Conservation (phyloP, 2,329 filamentous ascomycete genomes). For the Stachybotrys elegans region DNA sequence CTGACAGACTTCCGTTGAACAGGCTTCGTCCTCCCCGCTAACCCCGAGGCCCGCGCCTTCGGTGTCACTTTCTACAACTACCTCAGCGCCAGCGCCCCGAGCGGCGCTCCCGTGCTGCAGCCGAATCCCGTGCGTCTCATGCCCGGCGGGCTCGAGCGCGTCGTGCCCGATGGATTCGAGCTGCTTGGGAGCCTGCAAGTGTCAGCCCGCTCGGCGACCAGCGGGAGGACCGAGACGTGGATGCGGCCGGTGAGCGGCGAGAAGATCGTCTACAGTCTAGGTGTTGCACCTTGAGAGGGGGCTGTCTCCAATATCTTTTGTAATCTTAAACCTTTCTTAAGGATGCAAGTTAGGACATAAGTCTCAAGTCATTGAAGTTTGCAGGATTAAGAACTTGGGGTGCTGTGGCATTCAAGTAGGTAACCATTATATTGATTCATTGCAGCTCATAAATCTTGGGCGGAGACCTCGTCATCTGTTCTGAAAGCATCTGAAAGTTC, state of each 20-base stretch:
- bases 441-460: no score
- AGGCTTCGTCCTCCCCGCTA: slow-evolving; percentile 10
- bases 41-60: slow-evolving; percentile 18
- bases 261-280: slow-evolving; percentile 26
- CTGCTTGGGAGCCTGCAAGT: slow-evolving; percentile 19
- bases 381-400: no score
- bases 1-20: no score
- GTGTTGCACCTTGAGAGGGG: no score
- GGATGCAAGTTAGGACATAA: no score
- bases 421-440: no score
- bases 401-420: no score
- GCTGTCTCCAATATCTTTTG: no score
- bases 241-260: slow-evolving; percentile 35
- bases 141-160: slow-evolving; percentile 22
- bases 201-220: slow-evolving; percentile 10
- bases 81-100: slow-evolving; percentile 15
- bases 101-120: slow-evolving; percentile 9
- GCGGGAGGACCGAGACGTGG: slow-evolving; percentile 19
- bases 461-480: no score
- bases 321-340: no score
- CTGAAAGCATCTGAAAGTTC: no score
- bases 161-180: slow-evolving; percentile 20
- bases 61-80: slow-evolving; percentile 31
- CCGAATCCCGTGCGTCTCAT: slow-evolving; percentile 26
- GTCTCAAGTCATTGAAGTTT: no score